Base-by-base conservation (phyloP, 2,329 filamentous ascomycete genomes). In the Eutypella sp. region DNA sequence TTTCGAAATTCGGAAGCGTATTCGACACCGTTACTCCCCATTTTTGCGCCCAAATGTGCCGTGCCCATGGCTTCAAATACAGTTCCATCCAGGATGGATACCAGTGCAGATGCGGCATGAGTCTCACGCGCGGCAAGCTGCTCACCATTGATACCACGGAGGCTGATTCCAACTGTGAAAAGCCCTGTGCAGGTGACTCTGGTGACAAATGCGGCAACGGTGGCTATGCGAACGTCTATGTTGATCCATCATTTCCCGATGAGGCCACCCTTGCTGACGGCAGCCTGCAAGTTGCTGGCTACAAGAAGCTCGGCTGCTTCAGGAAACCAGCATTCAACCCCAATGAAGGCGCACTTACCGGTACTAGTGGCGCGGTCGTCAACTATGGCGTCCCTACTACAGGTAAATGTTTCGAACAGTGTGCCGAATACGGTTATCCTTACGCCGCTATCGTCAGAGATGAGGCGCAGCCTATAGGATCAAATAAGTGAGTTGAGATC, bases 271-370 rank as follows among this genome's bases (percentile, higher is more conserved):
- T 38, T 27, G 9, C 19, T 4, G 4, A 16, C 13, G 29, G 34
- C 3, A 44, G 24, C 5, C 7, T 5, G 2, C 13, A 57, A 11
- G 45, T 45, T 7, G 6, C 2, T 0, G 27, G 19, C 15, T 59
- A 55, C 40, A 15, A 45, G 7, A 44, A 52, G 24, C 46, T 59
- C 5, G 56, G 56, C 33, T 59, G 56, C 48, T 57, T 52, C 40
- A 20, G 37, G 20, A 27, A 23, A 15, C 43, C 44, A 2, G 22
- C 34, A 10, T 50, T 52, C 24, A 31, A 42, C 5, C 5, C 29
- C 6, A 53, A 45, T 15, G 22, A 43, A 13, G 16, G 39, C 38
- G 39, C 47, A n/a, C n/a, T n/a, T n/a, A n/a, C n/a, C n/a, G n/a
- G n/a, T n/a, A n/a, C n/a, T n/a, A n/a, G n/a, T n/a, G n/a, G n/a